phyloP scores from a whole-genome alignment of 2,329 filamentous ascomycete species.

The Zopfia rhizophila region DNA sequence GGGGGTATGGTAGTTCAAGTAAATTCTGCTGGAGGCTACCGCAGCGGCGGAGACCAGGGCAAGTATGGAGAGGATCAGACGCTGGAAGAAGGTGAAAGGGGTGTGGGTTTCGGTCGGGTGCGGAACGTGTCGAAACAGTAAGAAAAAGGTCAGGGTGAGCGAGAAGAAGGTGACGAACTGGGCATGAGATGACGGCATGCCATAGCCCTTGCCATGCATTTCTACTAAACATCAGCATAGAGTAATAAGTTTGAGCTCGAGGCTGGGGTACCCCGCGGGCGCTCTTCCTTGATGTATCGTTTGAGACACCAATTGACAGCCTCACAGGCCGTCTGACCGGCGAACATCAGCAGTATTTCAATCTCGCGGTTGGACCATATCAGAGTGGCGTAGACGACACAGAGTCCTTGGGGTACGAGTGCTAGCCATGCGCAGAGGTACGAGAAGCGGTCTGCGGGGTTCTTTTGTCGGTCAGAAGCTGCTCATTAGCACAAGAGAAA shows the following conservation, averaged over 20 bases:
- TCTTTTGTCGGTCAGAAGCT: constrained; percentile 64
- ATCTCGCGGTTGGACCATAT: constrained; percentile 91
- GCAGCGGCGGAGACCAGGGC: constrained; percentile 55
- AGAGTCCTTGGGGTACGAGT: constrained; percentile 89
- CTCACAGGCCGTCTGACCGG: constrained; percentile 91
- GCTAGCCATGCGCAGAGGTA: constrained; percentile 93
- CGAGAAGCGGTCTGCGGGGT: constrained; percentile 85
- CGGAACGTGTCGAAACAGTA: constrained; percentile 77
- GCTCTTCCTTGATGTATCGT: constrained; percentile 89
- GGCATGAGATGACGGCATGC: constrained; percentile 95
- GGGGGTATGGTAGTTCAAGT: constrained; percentile 91
- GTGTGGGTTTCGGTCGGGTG: constrained; percentile 59
- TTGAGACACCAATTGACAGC: constrained; percentile 90
- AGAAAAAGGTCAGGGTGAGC: constrained; percentile 82
- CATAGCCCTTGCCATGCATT: constrained; percentile 90
- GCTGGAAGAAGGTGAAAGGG: constrained; percentile 70
- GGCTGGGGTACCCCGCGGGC: constrained; percentile 73
- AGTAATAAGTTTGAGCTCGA: background rate
- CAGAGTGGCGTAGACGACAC: constrained; percentile 88
- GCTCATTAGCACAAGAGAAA: constrained; percentile 13
- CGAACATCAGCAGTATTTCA: constrained; percentile 90
- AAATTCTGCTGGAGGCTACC: constrained; percentile 84
- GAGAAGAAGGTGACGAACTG: constrained; percentile 96
- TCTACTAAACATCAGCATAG: constrained; percentile 53
- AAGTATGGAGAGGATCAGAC: constrained; percentile 62